These are phyloP conservation scores for Arxiozyma slooffiae DNA, from an alignment of 1,139 yeast species.

Conservation along the genomic window DNA sequence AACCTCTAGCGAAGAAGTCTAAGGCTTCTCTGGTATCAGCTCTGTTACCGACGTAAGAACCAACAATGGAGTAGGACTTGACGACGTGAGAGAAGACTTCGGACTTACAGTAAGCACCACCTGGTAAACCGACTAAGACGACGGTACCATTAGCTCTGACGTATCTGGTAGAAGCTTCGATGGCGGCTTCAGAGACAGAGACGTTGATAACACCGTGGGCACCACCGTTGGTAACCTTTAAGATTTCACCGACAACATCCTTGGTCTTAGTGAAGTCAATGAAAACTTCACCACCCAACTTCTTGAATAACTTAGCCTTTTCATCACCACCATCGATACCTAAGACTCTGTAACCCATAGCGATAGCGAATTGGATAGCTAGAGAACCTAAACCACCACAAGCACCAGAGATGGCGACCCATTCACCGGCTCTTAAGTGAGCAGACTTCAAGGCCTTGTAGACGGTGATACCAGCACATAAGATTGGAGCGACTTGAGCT, in stretches of 20 bases:
- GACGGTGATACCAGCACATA: constrained; percentile 76
- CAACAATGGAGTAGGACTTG: constrained; percentile 53
- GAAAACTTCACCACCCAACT: constrained; percentile 57
- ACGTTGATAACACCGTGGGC: constrained; percentile 69
- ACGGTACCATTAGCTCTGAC: constrained; percentile 63
- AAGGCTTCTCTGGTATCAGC: constrained; percentile 70
- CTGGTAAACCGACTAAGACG: constrained; percentile 68
- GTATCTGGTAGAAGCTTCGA: constrained; percentile 52
- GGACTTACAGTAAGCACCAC: constrained; percentile 50
- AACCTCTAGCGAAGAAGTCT: constrained; percentile 62
- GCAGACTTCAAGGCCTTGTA: constrained; percentile 72
- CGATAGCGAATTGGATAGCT: constrained; percentile 65
- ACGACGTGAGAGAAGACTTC: constrained; percentile 59
- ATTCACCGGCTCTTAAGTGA: constrained; percentile 52
- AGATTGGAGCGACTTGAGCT: constrained; percentile 59
- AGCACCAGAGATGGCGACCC: constrained; percentile 74
- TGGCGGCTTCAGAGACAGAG: constrained; percentile 60
- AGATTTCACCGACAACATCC: constrained; percentile 47
- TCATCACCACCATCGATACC: constrained; percentile 75
- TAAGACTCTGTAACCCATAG: constrained; percentile 61
- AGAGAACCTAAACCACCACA: constrained; percentile 73
- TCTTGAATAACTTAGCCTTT: constrained; percentile 44
- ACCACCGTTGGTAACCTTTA: constrained; percentile 56
- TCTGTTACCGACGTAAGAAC: constrained; percentile 75
- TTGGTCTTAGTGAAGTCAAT: constrained; percentile 49